Conservation (phyloP, 2,329 filamentous ascomycete genomes). For the Sclerotinia subarctica region DNA sequence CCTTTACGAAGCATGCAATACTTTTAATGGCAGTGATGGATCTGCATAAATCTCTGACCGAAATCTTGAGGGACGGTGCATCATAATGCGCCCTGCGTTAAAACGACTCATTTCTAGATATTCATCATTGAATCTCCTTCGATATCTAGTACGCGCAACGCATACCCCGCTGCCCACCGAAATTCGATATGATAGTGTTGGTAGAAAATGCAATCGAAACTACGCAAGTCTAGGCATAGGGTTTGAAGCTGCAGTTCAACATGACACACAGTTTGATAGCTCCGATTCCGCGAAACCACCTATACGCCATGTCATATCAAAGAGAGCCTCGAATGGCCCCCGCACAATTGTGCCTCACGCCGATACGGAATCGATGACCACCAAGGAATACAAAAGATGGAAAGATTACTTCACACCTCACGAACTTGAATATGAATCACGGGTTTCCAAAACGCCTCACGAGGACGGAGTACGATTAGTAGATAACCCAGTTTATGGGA, state of each 20-base stretch:
- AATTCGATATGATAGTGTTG: neutral
- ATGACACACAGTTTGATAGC: neutral
- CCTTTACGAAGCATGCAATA: conserved; percentile 11
- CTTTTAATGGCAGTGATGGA: conserved; percentile 12
- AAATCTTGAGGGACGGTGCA: conserved; percentile 14
- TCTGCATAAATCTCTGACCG: neutral
- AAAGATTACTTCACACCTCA: conserved; percentile 18
- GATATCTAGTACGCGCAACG: conserved; percentile 25
- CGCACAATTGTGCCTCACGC: neutral
- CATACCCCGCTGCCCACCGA: conserved; percentile 10
- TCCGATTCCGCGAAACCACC: neutral
- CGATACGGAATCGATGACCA: conserved; percentile 4
- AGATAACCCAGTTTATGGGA: conserved; percentile 33
- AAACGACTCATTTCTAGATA: conserved; percentile 36
- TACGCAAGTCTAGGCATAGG: neutral
- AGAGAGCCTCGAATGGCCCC: neutral
- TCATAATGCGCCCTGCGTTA: conserved; percentile 29
- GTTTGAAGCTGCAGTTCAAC: neutral
- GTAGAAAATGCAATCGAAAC: conserved; percentile 8
- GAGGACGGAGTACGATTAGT: conserved; percentile 32
- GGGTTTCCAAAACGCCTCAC: conserved; percentile 27
- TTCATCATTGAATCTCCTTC: conserved; percentile 33
- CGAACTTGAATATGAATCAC: conserved; percentile 37
- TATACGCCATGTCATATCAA: conserved; percentile 3
- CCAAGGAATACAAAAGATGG: conserved; percentile 23